phyloP scores from a whole-genome alignment of 2,329 filamentous ascomycete genomes.

The Aspergillus fumigatus region DNA sequence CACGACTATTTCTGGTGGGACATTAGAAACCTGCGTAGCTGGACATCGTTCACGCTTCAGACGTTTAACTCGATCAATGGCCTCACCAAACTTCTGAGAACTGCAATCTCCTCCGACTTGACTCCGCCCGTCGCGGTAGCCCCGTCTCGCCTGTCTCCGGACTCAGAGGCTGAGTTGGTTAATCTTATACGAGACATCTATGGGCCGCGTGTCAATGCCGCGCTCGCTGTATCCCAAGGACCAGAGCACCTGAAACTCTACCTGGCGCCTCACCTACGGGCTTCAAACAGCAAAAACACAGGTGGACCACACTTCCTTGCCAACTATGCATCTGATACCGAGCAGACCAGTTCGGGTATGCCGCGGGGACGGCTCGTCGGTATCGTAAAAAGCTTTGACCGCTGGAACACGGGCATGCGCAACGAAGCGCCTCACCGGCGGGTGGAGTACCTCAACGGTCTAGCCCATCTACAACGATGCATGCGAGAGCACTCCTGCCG shows the following conservation, averaged over 20 bases:
- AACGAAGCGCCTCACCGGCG: conserved; percentile 77
- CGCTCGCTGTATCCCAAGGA: conserved; percentile 70
- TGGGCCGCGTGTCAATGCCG: conserved; percentile 80
- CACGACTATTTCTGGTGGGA: conserved; percentile 95
- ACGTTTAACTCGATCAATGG: conserved; percentile 69
- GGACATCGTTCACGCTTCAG: conserved; percentile 71
- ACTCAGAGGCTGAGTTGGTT: conserved; percentile 73
- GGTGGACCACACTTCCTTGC: conserved; percentile 50
- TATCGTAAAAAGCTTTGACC: conserved; percentile 85
- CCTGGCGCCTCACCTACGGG: conserved; percentile 33
- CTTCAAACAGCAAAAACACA: conserved; percentile 35
- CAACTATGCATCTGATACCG: conserved; percentile 50
- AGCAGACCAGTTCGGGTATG: conserved; percentile 45
- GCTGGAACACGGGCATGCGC: conserved; percentile 94
- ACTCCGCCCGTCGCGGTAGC: conserved; percentile 29
- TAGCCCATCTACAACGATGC: conserved; percentile 79
- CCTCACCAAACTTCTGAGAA: conserved; percentile 67
- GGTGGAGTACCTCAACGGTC: conserved; percentile 81
- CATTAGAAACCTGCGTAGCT: conserved; percentile 77
- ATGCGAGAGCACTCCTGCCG: conserved; percentile 93
- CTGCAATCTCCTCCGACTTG: conserved; percentile 52
- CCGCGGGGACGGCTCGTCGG: conserved; percentile 66
- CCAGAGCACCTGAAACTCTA: conserved; percentile 53
- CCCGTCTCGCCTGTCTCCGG: conserved; percentile 60
- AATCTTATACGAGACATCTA: conserved; percentile 73